Evolutionary conservation across 768 basidiomycete species (phyloP), one percentile per base, ranked within the genome.

Genomic region (Leccinum subtestaceum): DNA sequence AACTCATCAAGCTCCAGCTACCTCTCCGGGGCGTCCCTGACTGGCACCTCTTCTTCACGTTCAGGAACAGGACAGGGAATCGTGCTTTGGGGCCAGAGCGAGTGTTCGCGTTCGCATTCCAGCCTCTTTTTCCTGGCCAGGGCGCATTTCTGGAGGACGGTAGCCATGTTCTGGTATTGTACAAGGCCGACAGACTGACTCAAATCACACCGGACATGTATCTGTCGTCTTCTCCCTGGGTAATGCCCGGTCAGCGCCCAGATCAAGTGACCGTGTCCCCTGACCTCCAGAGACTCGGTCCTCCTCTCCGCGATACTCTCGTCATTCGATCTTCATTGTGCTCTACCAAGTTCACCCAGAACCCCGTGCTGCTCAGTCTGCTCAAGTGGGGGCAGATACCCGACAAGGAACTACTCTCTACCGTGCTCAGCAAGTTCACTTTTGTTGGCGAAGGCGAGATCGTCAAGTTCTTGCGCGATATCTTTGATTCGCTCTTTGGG

Each of bases 371-470:
- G 4, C 80, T 95, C 51, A 84, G 84, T 60, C 74, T 97, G 50
- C 76, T 96, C 54, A 84, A 84, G 63, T 97, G 95, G 95, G 86
- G 91, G 68, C 79, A 80, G 52, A 76, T 93, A 12, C 66, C 71
- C 1, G 85, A 89, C 58, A 81, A 82, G 57, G 86, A 88, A 9
- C 70, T 83, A 11, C 80, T 98, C 17, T 79, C 86, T 4, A 82
- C 85, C 0, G 84, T 92, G 12, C 82, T 98, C 55, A 80, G 82
- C 61, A 87, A 91, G 72, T 93, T 98, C 72, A 88, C 89, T 3
- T 98, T 95, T 70, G 94, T 95, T 17, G 88, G 91, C 9, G 95
- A 98, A 73, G 88, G 91, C 17, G 95, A 98, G 74, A 93, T 95
- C 36, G 90, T 95, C 72, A 95, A 95, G 72, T 95, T 94, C 72